A percentile compares a stretch with the other conserved stretches of the same genome.
These are phyloP conservation scores for Lecanoromycetidae sp. DNA, from an alignment of 2,329 filamentous ascomycete genomes.

Conservation along the genomic window DNA sequence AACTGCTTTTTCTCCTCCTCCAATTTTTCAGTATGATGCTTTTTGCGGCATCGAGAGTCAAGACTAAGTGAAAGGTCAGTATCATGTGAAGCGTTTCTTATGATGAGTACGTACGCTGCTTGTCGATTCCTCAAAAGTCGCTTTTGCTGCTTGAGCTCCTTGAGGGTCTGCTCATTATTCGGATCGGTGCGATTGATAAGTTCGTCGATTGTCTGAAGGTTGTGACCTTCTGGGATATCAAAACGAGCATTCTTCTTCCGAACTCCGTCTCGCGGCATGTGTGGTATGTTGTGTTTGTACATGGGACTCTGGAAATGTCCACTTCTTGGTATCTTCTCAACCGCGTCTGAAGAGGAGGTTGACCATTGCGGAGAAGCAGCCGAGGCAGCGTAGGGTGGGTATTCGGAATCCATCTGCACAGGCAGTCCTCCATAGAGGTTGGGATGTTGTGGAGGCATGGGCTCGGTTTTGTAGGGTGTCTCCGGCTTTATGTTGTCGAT, in stretches of 20 bases:
- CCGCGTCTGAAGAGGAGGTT: slow-evolving; percentile 32
- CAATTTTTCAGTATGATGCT: slow-evolving; percentile 91
- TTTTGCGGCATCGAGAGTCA: slow-evolving; percentile 93
- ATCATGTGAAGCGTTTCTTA: slow-evolving; percentile 19
- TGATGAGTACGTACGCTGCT: slow-evolving; percentile 63
- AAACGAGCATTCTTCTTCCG: slow-evolving; percentile 98
- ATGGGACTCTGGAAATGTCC: slow-evolving; percentile 57
- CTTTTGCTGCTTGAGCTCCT: slow-evolving; percentile 98
- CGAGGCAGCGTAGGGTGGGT: slow-evolving; percentile 36
- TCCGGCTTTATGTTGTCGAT: slow-evolving; percentile 38
- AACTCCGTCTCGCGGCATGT: slow-evolving; percentile 72
- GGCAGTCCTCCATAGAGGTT: slow-evolving; percentile 20
- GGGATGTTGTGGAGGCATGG: slow-evolving; percentile 28
- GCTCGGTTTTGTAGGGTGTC: slow-evolving; percentile 32
- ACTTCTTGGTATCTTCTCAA: slow-evolving; percentile 38
- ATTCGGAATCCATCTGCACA: slow-evolving; percentile 35
- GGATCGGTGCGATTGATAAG: slow-evolving; percentile 64
- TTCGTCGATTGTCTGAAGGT: slow-evolving; percentile 86
- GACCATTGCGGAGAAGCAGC: slow-evolving; percentile 49
- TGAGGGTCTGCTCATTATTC: slow-evolving; percentile 83
- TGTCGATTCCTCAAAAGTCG: slow-evolving; percentile 87
- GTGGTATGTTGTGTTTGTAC: slow-evolving; percentile 62
- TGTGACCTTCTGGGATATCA: slow-evolving; percentile 89
- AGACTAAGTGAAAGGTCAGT: slow-evolving; percentile 46
- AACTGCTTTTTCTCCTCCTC: slow-evolving; percentile 95